A percentile compares a stretch with the other conserved stretches of the same genome.
Evolutionary conservation across 768 basidiomycete genomes (phyloP).

Genomic region (Mycena galopus): DNA sequence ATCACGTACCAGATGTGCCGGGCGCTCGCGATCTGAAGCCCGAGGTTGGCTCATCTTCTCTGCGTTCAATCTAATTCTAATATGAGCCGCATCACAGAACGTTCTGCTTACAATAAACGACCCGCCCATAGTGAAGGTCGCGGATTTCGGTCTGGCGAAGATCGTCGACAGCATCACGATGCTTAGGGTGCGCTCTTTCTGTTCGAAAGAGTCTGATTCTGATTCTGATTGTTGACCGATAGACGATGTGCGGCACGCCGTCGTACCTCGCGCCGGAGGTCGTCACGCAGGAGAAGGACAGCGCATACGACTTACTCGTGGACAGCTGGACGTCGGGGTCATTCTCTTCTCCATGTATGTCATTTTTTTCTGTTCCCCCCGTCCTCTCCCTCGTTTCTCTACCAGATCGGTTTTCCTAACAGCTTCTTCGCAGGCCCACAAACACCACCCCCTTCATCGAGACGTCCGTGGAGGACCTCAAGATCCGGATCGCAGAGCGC

Average conservation of each 20-base stretch:
- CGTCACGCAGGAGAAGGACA: conserved; percentile 69
- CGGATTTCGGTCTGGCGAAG: conserved; percentile 97
- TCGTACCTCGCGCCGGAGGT: conserved; percentile 96
- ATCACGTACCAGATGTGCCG: conserved; percentile 89
- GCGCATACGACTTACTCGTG: conserved; percentile 89
- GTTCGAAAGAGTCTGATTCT: not conserved
- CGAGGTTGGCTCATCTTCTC: conserved; percentile 60
- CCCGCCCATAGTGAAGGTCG: conserved; percentile 87
- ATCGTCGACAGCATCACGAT: conserved; percentile 85
- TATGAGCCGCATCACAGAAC: conserved; percentile 64
- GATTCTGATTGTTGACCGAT: conserved; percentile 16
- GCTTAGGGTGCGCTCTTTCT: conserved; percentile 66
- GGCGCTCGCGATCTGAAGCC: conserved; percentile 93
- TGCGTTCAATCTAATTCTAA: conserved; percentile 19
- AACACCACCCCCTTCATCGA: conserved; percentile 87
- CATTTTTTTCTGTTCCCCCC: too few species aligned
- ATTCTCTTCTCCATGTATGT: conserved; percentile 92
- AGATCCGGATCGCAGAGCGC: conserved; percentile 69
- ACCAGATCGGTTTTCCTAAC: conserved; percentile 30
- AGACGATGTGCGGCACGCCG: conserved; percentile 98
- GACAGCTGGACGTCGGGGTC: conserved; percentile 97
- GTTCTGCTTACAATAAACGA: conserved; percentile 81
- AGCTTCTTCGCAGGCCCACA: conserved; percentile 67
- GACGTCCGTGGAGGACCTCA: conserved; percentile 67
- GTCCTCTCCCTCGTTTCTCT: too few species aligned